phyloP scores from a whole-genome alignment of 2,329 filamentous ascomycete genomes.

The Pochonia chlamydosporia region DNA sequence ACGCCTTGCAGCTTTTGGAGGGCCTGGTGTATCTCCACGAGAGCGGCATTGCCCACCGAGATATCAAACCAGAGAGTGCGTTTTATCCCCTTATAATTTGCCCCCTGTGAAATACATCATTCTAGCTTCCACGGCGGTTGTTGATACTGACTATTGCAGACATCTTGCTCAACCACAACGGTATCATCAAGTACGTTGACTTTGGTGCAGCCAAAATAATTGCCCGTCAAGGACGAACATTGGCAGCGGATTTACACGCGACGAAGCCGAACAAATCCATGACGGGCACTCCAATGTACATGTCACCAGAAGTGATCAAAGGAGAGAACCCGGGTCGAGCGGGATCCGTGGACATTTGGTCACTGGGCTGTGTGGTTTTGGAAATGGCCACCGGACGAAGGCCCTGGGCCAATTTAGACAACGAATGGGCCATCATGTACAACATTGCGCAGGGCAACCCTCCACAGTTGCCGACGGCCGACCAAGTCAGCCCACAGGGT shows the following conservation, averaged over 20 bases:
- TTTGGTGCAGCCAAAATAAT: conserved; percentile 98
- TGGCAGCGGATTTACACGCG: conserved; percentile 56
- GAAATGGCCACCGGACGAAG: conserved; percentile 95
- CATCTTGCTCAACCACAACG: conserved; percentile 93
- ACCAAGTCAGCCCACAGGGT: conserved; percentile 78
- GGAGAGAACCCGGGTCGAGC: conserved; percentile 75
- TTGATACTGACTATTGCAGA: too few relatives aligned
- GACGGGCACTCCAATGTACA: conserved; percentile 99
- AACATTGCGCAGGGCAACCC: conserved; percentile 97
- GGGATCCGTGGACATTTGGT: conserved; percentile 92
- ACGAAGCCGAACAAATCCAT: conserved; percentile 77
- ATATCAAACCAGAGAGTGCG: conserved; percentile 96
- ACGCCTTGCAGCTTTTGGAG: conserved; percentile 88
- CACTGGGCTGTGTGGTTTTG: conserved; percentile 88
- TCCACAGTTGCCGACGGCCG: conserved; percentile 71
- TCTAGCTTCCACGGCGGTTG: too few relatives aligned
- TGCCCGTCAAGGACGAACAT: conserved; percentile 83
- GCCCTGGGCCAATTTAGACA: conserved; percentile 93
- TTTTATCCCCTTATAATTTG: conserved; percentile 21
- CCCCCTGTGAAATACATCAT: too few relatives aligned
- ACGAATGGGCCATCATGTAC: conserved; percentile 99
- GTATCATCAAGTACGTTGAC: conserved; percentile 98
- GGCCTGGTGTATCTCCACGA: conserved; percentile 92
- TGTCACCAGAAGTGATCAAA: conserved; percentile 98
- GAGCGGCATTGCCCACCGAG: conserved; percentile 85